These are phyloP conservation scores for Bonia amplexicaulis DNA, from an alignment of 176 grass and related monocot genomes.

Conservation along the genomic window DNA sequence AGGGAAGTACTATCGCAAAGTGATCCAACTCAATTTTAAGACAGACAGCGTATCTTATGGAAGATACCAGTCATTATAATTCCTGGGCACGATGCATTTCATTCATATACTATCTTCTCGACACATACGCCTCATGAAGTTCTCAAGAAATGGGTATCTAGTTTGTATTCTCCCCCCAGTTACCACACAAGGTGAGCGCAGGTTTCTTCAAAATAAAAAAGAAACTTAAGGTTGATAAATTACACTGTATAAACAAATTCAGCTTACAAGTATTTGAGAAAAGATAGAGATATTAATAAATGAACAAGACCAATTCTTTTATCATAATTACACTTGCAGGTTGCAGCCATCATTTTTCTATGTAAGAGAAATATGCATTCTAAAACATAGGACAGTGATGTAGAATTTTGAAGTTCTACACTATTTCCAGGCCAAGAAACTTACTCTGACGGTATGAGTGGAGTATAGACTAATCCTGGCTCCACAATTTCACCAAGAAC, in stretches of 20 bases:
- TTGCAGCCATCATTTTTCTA: background rate
- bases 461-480: slow-evolving; percentile 83
- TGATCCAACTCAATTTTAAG: too few species aligned
- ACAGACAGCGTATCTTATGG: too few species aligned
- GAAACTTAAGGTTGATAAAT: background rate
- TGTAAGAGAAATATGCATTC: background rate
- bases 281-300: background rate
- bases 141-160: too few species aligned
- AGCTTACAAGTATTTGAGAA: background rate
- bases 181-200: background rate
- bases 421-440: slow-evolving; percentile 19
- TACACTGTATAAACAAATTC: slow-evolving; percentile 7
- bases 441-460: slow-evolving; percentile 89
- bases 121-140: too few species aligned
- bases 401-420: background rate
- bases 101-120: too few species aligned
- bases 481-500: slow-evolving; percentile 85
- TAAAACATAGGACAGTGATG: background rate
- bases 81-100: too few species aligned
- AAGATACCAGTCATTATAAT: too few species aligned
- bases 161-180: too few species aligned
- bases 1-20: too few species aligned
- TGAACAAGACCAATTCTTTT: background rate
- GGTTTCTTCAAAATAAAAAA: background rate
- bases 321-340: background rate